A percentile compares a stretch with the other conserved stretches of the same genome.
phyloP scores from a whole-genome alignment of 371 early-diverging fungal genomes.

The Lichtheimia hyalospora region DNA sequence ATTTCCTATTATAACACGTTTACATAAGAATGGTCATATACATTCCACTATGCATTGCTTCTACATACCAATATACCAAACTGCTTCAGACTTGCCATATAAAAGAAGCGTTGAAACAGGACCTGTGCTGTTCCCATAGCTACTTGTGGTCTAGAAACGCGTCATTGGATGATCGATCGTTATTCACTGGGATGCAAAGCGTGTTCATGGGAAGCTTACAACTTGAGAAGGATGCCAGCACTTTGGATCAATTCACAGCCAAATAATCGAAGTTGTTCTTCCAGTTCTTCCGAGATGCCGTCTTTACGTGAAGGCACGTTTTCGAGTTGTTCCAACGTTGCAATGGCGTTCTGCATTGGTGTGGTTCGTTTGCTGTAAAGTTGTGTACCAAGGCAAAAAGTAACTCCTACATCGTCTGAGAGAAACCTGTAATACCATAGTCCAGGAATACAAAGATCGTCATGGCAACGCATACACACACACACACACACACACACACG shows the following conservation, averaged over 20 bases:
- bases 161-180: not conserved
- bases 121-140: slow-evolving; percentile 96
- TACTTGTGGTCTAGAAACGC: slow-evolving; percentile 77
- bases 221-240: slow-evolving; percentile 79
- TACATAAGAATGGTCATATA: too few species aligned
- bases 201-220: slow-evolving; percentile 52
- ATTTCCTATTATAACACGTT: slow-evolving; percentile 57
- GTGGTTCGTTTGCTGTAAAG: too few species aligned
- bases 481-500: too few species aligned
- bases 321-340: slow-evolving; percentile 68
- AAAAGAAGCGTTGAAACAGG: slow-evolving; percentile 91
- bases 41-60: not conserved
- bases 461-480: too few species aligned
- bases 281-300: slow-evolving; percentile 69
- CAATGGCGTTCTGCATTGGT: slow-evolving; percentile 61
- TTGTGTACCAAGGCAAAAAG: too few species aligned
- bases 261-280: slow-evolving; percentile 70
- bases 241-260: slow-evolving; percentile 86
- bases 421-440: too few species aligned
- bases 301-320: slow-evolving; percentile 67
- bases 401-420: too few species aligned
- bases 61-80: slow-evolving; percentile 67
- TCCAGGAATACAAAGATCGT: too few species aligned
- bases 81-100: slow-evolving; percentile 70
- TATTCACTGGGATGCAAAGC: not conserved